Conservation (phyloP, 768 basidiomycete species). For the Mycena maculata region DNA sequence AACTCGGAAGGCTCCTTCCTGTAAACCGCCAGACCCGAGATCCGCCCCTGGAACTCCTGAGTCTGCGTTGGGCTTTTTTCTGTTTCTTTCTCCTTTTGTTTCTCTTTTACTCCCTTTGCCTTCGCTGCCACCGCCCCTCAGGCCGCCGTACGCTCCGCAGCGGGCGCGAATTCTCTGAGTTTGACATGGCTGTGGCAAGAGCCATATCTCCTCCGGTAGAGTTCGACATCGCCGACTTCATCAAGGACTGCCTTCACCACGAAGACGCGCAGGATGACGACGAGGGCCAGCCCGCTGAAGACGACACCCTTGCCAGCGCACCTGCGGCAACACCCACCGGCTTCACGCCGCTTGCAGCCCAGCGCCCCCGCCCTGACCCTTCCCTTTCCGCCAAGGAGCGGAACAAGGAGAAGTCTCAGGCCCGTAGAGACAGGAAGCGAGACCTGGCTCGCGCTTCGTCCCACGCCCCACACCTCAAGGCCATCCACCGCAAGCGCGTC, state of each 20-base stretch:
- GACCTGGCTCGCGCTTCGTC: neutral
- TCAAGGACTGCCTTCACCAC: neutral
- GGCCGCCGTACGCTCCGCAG: neutral
- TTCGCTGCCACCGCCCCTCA: no score
- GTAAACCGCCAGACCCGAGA: neutral
- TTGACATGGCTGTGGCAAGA: neutral
- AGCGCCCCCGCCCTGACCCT: neutral
- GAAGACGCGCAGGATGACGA: neutral
- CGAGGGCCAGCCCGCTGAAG: neutral
- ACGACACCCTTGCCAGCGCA: no score
- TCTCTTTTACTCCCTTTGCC: no score
- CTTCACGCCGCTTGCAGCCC: no score
- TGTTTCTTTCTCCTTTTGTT: no score
- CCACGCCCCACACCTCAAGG: neutral
- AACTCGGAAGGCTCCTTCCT: neutral
- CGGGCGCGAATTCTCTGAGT: constrained; percentile 1
- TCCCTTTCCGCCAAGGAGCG: neutral
- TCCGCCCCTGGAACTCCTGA: neutral
- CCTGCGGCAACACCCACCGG: neutral
- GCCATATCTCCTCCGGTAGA: neutral
- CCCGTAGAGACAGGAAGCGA: neutral
- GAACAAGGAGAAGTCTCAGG: neutral
- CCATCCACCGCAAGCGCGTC: neutral
- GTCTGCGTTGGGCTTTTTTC: no score
- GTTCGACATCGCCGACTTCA: neutral